phyloP scores from a whole-genome alignment of 148 eudicot genomes.

The Vaccinium macrocarpon region DNA sequence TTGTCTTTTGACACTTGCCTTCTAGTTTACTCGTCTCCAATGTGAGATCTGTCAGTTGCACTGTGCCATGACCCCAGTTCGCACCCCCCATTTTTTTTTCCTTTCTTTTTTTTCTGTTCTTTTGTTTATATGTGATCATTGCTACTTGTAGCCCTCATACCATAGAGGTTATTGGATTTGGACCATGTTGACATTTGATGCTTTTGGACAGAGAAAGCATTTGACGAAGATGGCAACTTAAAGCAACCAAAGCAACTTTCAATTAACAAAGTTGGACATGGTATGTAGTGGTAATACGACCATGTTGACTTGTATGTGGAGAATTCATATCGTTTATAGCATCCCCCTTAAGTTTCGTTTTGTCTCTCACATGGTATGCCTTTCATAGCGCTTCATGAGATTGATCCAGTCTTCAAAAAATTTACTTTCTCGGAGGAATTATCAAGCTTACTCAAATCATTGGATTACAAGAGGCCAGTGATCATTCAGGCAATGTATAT shows the following conservation, averaged over 20 bases:
- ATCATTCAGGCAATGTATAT: conserved; percentile 97
- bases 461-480: conserved; percentile 82
- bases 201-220: conserved; percentile 74
- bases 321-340: neutral
- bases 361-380: conserved; percentile 10
- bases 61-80: too few species aligned
- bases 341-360: neutral
- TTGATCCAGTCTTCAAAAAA: conserved; percentile 70
- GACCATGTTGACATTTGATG: conserved; percentile 16
- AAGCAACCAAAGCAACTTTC: conserved; percentile 92
- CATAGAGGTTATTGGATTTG: neutral
- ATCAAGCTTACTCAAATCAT: conserved; percentile 52
- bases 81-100: too few species aligned
- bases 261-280: conserved; percentile 99
- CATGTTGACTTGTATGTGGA: neutral
- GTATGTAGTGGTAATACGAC: conserved; percentile 37
- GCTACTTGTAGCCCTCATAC: neutral
- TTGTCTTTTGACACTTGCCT: neutral
- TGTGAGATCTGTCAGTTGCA: too few species aligned
- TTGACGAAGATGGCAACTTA: conserved; percentile 73
- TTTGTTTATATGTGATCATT: neutral
- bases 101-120: neutral
- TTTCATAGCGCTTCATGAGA: conserved; percentile 72
- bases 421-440: conserved; percentile 67
- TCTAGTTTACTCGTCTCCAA: too few species aligned